Conservation (phyloP, 805 yeast genomes). For the Candida krabiensis region DNA sequence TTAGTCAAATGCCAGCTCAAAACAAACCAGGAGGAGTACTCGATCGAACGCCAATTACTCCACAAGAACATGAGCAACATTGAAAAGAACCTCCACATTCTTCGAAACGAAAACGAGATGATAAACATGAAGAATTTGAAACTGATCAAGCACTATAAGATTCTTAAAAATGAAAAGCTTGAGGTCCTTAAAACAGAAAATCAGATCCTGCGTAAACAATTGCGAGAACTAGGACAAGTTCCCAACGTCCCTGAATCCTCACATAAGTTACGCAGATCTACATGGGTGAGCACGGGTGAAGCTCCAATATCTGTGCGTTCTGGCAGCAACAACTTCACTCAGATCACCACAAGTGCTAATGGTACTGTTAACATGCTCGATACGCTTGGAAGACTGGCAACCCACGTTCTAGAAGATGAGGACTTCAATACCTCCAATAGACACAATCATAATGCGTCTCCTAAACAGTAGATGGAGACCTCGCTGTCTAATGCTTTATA, state of each 20-base stretch:
- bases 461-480: no score
- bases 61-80: slow-evolving; percentile 27
- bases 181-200: slow-evolving; percentile 30
- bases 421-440: slow-evolving; percentile 10
- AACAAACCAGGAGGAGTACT: slow-evolving; percentile 27
- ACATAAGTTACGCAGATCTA: not conserved
- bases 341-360: not conserved
- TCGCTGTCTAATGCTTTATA: no score
- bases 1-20: slow-evolving; percentile 29
- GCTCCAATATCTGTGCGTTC: slow-evolving; percentile 2
- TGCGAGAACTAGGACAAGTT: slow-evolving; percentile 14
- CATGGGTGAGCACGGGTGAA: not conserved
- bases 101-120: slow-evolving; percentile 30
- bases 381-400: slow-evolving; percentile 35
- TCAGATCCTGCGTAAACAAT: slow-evolving; percentile 23
- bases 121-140: slow-evolving; percentile 32
- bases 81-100: slow-evolving; percentile 26
- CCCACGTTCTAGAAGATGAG: slow-evolving; percentile 35
- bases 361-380: slow-evolving; percentile 29
- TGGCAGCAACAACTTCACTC: not conserved
- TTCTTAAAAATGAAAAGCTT: slow-evolving; percentile 30
- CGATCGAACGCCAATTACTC: slow-evolving; percentile 32
- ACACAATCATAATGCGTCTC: no score
- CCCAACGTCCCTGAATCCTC: slow-evolving; percentile 2
- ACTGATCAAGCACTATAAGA: slow-evolving; percentile 31